Base-by-base conservation (phyloP, 2,329 filamentous ascomycete species). In the Thelonectria blattea region DNA sequence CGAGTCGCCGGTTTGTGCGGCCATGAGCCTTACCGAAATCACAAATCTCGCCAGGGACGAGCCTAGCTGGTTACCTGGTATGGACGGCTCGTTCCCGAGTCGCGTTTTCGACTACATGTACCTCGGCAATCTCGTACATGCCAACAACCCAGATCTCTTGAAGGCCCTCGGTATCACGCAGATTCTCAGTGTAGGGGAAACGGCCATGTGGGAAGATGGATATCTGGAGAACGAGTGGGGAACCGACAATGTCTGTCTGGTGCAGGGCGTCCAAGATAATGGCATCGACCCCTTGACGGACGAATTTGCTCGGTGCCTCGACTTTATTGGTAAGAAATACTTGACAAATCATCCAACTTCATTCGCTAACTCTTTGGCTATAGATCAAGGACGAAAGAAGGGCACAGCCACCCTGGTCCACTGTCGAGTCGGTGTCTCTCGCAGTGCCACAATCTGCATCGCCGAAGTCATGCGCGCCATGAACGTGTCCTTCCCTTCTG, bases 391-490 rank as follows among this genome's bases (percentile, higher is more conserved):
- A 37, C 91, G 90, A 72, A 79, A 79, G 39, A 90, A 91, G 45
- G 89, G 90, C 30, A 91, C 87, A 5, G 92, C 94, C 22, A 98
- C 95, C 0, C 83, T 99, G 58, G 95, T 99, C 15, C 95, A 99
- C 75, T 99, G 95, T 74, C 90, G 95, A 17, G 95, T 99, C 8
- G 95, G 95, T 49, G 95, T 99, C 56, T 97, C 93, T 52, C 87
- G 95, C 52, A 97, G 92, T 64, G 95, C 95, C 12, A 99, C 94
- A 2, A 97, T 99, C 63, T 98, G 95, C 74, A 99, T 99, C 71
- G 95, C 95, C n/a, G 93, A 98, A 76, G 92, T 98, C 37, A 99
- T 99, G 95, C 88, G 89, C 37, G 83, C 89, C 24, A 77, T 92
- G 68, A 83, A 87, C 20, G 79, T 97, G 65, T 95, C 92, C 0